phyloP scores from a whole-genome alignment of 208 protist genomes.

The Wallacemonas sp. region DNA sequence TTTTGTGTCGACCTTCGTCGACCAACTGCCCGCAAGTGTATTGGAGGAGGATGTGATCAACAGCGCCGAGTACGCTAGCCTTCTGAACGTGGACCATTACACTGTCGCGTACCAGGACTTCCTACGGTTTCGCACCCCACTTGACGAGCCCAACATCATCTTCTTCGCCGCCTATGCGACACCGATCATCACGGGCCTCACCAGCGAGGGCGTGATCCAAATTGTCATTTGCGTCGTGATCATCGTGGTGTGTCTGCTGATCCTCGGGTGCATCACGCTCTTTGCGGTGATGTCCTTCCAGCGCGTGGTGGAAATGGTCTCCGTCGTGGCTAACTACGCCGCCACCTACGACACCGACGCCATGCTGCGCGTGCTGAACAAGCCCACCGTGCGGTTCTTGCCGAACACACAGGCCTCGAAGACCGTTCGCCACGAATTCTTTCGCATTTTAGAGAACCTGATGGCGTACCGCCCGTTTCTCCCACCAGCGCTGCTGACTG shows the following conservation, averaged over 20 bases:
- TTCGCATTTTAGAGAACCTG: conserved; percentile 52
- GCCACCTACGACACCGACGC: conserved; percentile 54
- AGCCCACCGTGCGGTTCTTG: conserved; percentile 14
- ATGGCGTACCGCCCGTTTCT: conserved; percentile 58
- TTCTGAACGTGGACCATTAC: conserved; percentile 26
- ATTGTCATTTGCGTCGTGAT: conserved; percentile 59
- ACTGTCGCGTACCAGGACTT: conserved; percentile 47
- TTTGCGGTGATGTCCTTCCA: conserved; percentile 46
- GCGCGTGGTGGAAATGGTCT: conserved; percentile 50
- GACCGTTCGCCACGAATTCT: conserved; percentile 46
- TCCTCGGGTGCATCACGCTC: conserved; percentile 46
- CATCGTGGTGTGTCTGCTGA: conserved; percentile 48
- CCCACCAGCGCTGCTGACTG: conserved; percentile 50
- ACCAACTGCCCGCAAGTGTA: background rate
- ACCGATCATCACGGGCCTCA: conserved; percentile 32
- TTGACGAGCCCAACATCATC: conserved; percentile 18
- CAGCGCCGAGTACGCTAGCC: conserved; percentile 14
- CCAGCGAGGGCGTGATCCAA: conserved; percentile 35
- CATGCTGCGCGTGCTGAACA: conserved; percentile 47
- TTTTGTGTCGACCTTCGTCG: conserved; percentile 33
- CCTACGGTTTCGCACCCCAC: conserved; percentile 29
- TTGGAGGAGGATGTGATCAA: conserved; percentile 8
- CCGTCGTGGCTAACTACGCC: conserved; percentile 49
- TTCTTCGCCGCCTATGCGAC: conserved; percentile 62
- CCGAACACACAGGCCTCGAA: conserved; percentile 23